Evolutionary conservation across 768 basidiomycete genomes (phyloP), one percentile per base, ranked within the genome.

Genomic region (Leccinum aurantiacum): DNA sequence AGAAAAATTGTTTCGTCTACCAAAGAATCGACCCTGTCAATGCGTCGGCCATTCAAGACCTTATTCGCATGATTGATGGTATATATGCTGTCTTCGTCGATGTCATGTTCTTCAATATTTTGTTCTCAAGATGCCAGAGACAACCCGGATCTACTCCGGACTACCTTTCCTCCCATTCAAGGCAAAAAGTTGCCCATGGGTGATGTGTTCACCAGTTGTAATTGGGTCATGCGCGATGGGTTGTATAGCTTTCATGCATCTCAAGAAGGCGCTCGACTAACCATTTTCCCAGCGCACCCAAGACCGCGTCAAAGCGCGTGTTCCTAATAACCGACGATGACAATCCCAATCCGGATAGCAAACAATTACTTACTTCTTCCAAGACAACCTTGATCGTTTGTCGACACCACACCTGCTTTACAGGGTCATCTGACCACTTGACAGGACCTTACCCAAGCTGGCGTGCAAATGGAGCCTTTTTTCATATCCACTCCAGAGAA

Each of bases 121-220:
- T 22, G 27, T 38, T 48, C 38, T 61, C 47, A 65, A 95, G 90
- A 82, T 67, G 81, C 84, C 46, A 82, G 86, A 29, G 84, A 88
- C 56, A 81, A 92, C 71, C 85, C 84, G 1, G 75, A 76, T 15
- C 80, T 78, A 44, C 77, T 91, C 41, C 74, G 73, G 54, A 80
- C 78, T 10, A 77, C 76, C n/a, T 95, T 90, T 71, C 87, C 85
- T 46, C 92, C 87, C 1, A 63, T 86, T 37, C 75, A 77, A 35
- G 85, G 80, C 56, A 75, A 74, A 25, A 81, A 82, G 56, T 82
- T 91, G 22, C 84, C 94, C 0, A 86, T 95, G 75, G 92, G 92
- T 17, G 93, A 95, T 63, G 90, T 95, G 0, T 91, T 98, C 71
- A 92, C 88, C 0, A 90, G 89, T 63, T 94, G 93, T 66, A 95